Evolutionary conservation across 768 basidiomycete species (phyloP), one percentile per base, ranked within the genome.

Genomic region (Mycena rebaudengoi): DNA sequence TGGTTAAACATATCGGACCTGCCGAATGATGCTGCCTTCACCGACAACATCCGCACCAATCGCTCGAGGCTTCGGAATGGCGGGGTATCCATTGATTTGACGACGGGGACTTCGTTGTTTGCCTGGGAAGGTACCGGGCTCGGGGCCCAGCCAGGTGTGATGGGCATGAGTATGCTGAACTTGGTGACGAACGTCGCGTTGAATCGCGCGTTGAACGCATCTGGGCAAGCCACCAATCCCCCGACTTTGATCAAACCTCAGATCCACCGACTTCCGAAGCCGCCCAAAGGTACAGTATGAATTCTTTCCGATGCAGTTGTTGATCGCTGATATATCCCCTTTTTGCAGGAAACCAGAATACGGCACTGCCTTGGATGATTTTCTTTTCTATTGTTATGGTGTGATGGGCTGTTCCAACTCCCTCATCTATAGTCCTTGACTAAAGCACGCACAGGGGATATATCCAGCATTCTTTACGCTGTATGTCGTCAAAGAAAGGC

Each of bases 371-470:
- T 73, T 93, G 92, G 92, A 73, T 88, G 14, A 85, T 83, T 11
- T 93, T 93, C 78, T 93, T 90, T 73, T 88, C 87, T 25, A 87
- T 85, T 43, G 80, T 83, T 1, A 90, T 92, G 88, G 91, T 91
- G n/a, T n/a, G n/a, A n/a, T n/a, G 60, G 40, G 84, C 71, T 7
- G 20, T 4, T 18, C 43, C 25, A 51, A 51, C 25, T 30, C 49
- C 26, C 32, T 51, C 49, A 10, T 37, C 12, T n/a, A 25, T 32
- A n/a, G 7, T 35, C 12, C 18, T 25, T 37, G 49, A 51, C 33
- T 11, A 16, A 33, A 51, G 12, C 63, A n/a, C n/a, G n/a, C n/a
- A 21, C 54, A 91, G 89, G 82, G 88, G 10, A 28, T 55, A 13
- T 55, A 28, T 44, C 53, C 39, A 3, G 53, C 53, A 13, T 85